Percentiles rank a stretch among this genome's conserved stretches.
Evolutionary conservation across 2,329 filamentous ascomycete species (phyloP).

Genomic region (Parastagonospora nodorum): DNA sequence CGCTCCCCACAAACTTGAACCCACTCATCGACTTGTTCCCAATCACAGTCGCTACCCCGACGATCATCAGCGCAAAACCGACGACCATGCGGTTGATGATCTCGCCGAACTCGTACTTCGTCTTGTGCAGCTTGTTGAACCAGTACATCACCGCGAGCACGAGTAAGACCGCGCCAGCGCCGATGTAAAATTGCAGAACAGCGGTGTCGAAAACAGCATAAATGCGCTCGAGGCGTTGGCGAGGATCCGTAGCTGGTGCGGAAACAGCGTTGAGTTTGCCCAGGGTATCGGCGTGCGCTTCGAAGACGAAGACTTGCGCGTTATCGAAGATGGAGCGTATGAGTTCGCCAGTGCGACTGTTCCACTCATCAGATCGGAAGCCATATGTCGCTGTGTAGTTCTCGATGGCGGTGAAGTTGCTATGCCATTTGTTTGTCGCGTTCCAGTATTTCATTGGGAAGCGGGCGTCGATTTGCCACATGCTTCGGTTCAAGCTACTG

Average conservation of each 20-base stretch:
- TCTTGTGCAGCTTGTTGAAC: slow-evolving; percentile 50
- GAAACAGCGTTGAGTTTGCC: slow-evolving; percentile 30
- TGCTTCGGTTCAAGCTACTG: slow-evolving; percentile 23
- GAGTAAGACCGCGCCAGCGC: slow-evolving; percentile 51
- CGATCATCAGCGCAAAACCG: slow-evolving; percentile 24
- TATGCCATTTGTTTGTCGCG: slow-evolving; percentile 24
- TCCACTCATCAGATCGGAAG: slow-evolving; percentile 23
- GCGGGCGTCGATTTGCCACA: slow-evolving; percentile 20
- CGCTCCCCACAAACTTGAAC: slow-evolving; percentile 27
- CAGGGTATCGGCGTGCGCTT: slow-evolving; percentile 29
- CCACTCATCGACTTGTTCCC: slow-evolving; percentile 22
- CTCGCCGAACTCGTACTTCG: slow-evolving; percentile 35
- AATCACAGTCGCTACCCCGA: slow-evolving; percentile 23
- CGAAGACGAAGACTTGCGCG: slow-evolving; percentile 31
- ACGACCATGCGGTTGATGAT: slow-evolving; percentile 31
- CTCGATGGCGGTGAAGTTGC: slow-evolving; percentile 27
- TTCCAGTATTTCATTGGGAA: slow-evolving; percentile 28
- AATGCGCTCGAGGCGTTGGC: slow-evolving; percentile 15
- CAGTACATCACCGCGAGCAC: slow-evolving; percentile 63
- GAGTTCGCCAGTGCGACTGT: slow-evolving; percentile 21
- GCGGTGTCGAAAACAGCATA: slow-evolving; percentile 30
- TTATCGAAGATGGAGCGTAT: slow-evolving; percentile 20
- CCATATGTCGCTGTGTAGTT: slow-evolving; percentile 24
- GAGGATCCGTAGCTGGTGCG: slow-evolving; percentile 3
- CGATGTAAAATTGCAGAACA: slow-evolving; percentile 32